Evolutionary conservation across 2,329 filamentous ascomycete species (phyloP).

Genomic region (Trichophyton rubrum): DNA sequence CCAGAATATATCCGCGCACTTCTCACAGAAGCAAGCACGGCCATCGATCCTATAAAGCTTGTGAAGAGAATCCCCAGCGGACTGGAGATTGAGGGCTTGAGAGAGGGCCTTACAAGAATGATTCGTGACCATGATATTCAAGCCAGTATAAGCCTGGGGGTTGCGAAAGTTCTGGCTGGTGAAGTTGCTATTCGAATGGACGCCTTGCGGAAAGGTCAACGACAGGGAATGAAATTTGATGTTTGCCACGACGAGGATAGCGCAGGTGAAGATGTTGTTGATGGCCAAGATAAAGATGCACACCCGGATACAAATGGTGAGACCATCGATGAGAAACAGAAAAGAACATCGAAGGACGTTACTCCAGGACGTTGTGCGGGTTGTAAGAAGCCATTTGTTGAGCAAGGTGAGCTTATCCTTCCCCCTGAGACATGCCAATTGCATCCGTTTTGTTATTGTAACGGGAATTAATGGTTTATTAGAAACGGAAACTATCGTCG

Average conservation of each 20-base stretch:
- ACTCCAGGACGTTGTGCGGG: constrained; percentile 26
- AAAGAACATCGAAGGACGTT: background rate
- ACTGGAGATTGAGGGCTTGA: constrained; percentile 77
- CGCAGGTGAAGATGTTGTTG: background rate
- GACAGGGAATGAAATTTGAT: constrained; percentile 80
- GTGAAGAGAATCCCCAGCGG: constrained; percentile 86
- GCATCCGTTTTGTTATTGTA: background rate
- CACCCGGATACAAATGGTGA: background rate
- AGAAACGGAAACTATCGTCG: constrained; percentile 47
- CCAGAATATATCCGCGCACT: constrained; percentile 85
- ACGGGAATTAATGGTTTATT: background rate
- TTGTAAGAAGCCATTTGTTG: constrained; percentile 26
- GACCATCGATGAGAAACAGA: background rate
- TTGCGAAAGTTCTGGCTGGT: constrained; percentile 71
- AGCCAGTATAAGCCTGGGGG: constrained; percentile 79
- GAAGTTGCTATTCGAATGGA: constrained; percentile 81
- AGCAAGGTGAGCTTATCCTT: constrained; percentile 25
- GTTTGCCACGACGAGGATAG: constrained; percentile 35
- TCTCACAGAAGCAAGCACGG: constrained; percentile 84
- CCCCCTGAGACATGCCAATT: too few species aligned
- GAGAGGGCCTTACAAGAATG: constrained; percentile 78
- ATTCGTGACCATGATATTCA: constrained; percentile 95
- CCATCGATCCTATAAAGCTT: constrained; percentile 82
- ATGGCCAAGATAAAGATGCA: background rate
- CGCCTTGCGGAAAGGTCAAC: constrained; percentile 63